Conservation (phyloP, 805 yeast species). For the Starmerella apis region DNA sequence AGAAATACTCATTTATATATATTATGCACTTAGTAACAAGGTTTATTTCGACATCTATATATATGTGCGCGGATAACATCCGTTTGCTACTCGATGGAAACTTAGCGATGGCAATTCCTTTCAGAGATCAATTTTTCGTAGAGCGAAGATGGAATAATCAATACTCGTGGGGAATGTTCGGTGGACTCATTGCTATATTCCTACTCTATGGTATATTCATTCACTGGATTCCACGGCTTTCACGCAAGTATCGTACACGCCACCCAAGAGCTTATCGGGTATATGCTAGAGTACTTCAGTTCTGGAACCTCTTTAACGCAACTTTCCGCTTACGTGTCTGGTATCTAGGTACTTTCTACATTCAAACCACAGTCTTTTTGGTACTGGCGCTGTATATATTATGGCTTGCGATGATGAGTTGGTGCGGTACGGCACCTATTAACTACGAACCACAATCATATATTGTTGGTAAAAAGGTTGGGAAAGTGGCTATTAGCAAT, state of each 20-base stretch:
- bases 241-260: not conserved
- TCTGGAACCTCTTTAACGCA: not conserved
- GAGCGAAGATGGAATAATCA: not conserved
- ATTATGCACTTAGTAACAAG: not conserved
- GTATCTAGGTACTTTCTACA: not conserved
- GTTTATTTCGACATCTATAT: not conserved
- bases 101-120: not conserved
- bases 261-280: not conserved
- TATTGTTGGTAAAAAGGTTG: not conserved
- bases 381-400: not conserved
- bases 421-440: not conserved
- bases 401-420: not conserved
- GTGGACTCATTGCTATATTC: not conserved
- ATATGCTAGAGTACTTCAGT: not conserved
- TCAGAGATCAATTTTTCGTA: not conserved
- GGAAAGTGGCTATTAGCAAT: conserved; percentile 1
- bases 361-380: not conserved
- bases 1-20: not conserved
- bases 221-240: conserved; percentile 3
- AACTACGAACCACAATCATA: not conserved
- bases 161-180: conserved; percentile 4
- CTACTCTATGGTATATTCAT: not conserved
- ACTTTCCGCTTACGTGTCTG: not conserved
- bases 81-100: too few species aligned
- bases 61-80: not conserved